A percentile compares a stretch with the other conserved stretches of the same genome.
Evolutionary conservation across 2,329 filamentous ascomycete genomes (phyloP).

Genomic region (Sporothrix phasma): DNA sequence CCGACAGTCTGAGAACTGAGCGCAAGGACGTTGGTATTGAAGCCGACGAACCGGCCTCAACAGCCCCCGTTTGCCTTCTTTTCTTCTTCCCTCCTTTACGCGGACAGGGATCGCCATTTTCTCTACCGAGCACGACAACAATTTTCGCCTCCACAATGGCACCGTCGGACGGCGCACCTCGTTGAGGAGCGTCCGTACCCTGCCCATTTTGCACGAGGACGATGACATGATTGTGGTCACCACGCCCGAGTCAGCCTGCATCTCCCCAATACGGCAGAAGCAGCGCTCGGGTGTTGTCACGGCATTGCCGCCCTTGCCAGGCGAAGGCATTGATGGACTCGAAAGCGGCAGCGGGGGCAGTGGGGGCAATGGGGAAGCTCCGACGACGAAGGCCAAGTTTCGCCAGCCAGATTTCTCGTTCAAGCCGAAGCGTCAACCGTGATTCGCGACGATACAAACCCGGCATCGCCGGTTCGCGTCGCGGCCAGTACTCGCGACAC

Average conservation of each 20-base stretch:
- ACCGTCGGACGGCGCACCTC: constrained; percentile 19
- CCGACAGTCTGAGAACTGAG: no score
- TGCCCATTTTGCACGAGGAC: constrained; percentile 32
- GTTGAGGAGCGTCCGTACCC: constrained; percentile 22
- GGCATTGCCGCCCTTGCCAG: constrained; percentile 19
- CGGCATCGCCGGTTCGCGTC: not conserved
- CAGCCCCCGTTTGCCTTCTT: no score
- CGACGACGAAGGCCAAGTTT: no score
- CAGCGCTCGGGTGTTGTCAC: constrained; percentile 13
- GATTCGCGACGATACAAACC: not conserved
- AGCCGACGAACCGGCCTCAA: not conserved
- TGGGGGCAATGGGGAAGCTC: not conserved
- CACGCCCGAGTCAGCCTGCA: constrained; percentile 13
- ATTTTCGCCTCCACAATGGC: constrained; percentile 9
- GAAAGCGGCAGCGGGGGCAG: not conserved
- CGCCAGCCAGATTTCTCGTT: not conserved
- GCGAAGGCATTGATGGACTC: not conserved
- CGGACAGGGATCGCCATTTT: no score
- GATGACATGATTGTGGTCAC: constrained; percentile 16
- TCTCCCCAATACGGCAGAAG: constrained; percentile 22
- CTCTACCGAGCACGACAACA: no score
- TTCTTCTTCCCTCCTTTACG: not conserved
- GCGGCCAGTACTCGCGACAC: not conserved
- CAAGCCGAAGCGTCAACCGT: not conserved
- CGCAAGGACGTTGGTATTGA: not conserved